Evolutionary conservation across 192 early-diverging fungal genomes (phyloP).

Genomic region (Entomortierella parvispora): DNA sequence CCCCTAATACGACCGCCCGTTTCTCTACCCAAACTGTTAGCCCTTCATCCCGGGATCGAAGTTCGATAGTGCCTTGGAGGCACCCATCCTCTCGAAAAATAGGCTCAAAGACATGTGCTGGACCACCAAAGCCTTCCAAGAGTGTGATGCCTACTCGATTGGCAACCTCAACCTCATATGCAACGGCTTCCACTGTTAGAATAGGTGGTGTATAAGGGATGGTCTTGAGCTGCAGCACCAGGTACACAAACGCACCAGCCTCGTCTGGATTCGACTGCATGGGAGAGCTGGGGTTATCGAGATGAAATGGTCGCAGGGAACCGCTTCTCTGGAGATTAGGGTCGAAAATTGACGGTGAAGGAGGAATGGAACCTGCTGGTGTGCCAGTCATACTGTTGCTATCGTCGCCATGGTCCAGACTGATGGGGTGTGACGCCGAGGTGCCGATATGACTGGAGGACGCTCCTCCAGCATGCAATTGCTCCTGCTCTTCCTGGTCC

Average conservation of each 20-base stretch:
- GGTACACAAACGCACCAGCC: slow-evolving; percentile 46
- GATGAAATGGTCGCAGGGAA: not conserved
- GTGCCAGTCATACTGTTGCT: not conserved
- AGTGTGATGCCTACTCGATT: slow-evolving; percentile 38
- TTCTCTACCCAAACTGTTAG: slow-evolving; percentile 50
- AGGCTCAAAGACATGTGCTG: slow-evolving; percentile 21
- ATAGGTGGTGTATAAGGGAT: slow-evolving; percentile 49
- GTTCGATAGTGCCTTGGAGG: slow-evolving; percentile 30
- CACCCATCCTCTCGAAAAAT: slow-evolving; percentile 43
- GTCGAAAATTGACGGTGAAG: slow-evolving; percentile 18
- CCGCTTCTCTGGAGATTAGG: not conserved
- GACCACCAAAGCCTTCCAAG: slow-evolving; percentile 21
- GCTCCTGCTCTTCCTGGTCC: slow-evolving; percentile 30
- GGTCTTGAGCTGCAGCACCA: slow-evolving; percentile 46
- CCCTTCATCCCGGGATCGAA: slow-evolving; percentile 30
- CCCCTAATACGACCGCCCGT: slow-evolving; percentile 36
- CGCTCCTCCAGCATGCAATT: not conserved
- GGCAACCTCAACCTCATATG: slow-evolving; percentile 46
- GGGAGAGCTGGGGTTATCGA: slow-evolving; percentile 37
- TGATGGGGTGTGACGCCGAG: slow-evolving; percentile 40
- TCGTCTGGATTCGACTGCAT: slow-evolving; percentile 44
- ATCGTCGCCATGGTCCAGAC: slow-evolving; percentile 40
- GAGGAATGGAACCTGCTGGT: not conserved
- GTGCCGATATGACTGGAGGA: slow-evolving; percentile 10
- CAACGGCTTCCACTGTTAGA: slow-evolving; percentile 44